Conservation (phyloP, 2,329 filamentous ascomycete species). For the Cladosporium phlei region DNA sequence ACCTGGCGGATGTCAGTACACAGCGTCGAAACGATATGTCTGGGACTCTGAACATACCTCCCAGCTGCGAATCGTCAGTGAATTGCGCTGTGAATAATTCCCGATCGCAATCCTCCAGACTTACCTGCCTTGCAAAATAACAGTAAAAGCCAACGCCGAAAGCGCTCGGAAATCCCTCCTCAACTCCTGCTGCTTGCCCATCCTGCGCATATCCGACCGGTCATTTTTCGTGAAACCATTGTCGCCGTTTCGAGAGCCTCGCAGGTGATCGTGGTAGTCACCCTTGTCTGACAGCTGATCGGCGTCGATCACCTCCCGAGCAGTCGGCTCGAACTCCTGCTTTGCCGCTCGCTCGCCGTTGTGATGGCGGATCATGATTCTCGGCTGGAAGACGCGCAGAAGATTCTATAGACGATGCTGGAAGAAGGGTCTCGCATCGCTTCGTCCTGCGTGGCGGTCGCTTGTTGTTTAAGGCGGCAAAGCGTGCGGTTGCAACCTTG, state of each 20-base stretch:
- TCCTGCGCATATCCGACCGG: slow-evolving; percentile 41
- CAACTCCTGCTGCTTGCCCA: slow-evolving; percentile 47
- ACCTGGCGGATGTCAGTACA: slow-evolving; percentile 30
- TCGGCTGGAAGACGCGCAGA: not conserved
- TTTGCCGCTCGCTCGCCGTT: not conserved
- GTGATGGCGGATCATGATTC: not conserved
- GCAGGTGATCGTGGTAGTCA: slow-evolving; percentile 21
- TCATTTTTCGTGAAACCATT: slow-evolving; percentile 26
- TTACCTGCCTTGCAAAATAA: slow-evolving; percentile 19
- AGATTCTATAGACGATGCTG: no score
- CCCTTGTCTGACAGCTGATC: slow-evolving; percentile 19
- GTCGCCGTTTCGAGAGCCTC: slow-evolving; percentile 14
- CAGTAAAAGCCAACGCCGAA: slow-evolving; percentile 29
- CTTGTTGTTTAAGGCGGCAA: slow-evolving; percentile 4
- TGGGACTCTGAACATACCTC: slow-evolving; percentile 19
- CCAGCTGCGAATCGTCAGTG: slow-evolving; percentile 18
- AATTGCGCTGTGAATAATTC: no score
- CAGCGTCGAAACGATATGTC: no score
- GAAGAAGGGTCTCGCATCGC: slow-evolving; percentile 2
- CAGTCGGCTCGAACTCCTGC: not conserved
- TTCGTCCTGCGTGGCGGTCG: not conserved
- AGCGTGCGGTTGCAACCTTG: not conserved
- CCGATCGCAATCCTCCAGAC: no score
- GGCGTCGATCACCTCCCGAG: slow-evolving; percentile 14
- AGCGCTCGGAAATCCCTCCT: slow-evolving; percentile 47